A percentile compares a stretch with the other conserved stretches of the same genome.
phyloP scores from a whole-genome alignment of 495 filamentous ascomycete genomes.

The Hypomontagnella submonticulosa region DNA sequence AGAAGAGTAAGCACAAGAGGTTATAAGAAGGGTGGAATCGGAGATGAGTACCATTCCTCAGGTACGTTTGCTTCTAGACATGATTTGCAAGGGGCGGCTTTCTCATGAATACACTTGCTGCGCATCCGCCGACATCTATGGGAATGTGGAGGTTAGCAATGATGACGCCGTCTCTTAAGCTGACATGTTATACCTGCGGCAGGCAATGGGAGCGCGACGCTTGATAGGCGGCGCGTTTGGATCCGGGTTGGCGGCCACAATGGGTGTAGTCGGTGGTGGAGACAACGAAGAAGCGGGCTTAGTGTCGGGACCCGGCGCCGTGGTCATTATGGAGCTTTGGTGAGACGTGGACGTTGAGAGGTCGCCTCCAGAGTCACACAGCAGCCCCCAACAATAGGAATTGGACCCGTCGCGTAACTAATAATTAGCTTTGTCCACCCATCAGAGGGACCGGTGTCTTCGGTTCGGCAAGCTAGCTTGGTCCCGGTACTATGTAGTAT shows the following conservation, averaged over 20 bases:
- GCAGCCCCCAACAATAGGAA: conserved; percentile 36
- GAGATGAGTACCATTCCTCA: conserved; percentile 53
- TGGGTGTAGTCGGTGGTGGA: conserved; percentile 28
- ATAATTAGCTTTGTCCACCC: conserved; percentile 18
- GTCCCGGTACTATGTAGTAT: conserved; percentile 9
- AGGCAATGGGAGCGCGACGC: conserved; percentile 60
- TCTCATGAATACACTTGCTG: conserved; percentile 61
- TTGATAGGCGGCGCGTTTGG: conserved; percentile 47
- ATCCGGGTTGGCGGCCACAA: conserved; percentile 15
- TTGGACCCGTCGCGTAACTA: conserved; percentile 33
- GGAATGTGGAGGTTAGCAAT: conserved; percentile 4
- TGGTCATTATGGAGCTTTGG: conserved; percentile 32
- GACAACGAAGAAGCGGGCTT: conserved; percentile 23
- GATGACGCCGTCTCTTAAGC: neutral
- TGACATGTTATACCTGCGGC: conserved; percentile 55
- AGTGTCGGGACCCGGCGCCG: conserved; percentile 24
- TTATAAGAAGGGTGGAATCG: neutral
- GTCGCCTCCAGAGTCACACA: conserved; percentile 30
- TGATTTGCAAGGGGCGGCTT: conserved; percentile 56
- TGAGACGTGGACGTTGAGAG: conserved; percentile 32
- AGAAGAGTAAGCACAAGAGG: conserved; percentile 12
- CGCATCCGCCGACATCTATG: conserved; percentile 62
- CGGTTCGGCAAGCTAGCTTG: conserved; percentile 10
- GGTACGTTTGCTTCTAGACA: conserved; percentile 57
- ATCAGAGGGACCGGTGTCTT: conserved; percentile 1